Base-by-base conservation (phyloP, 2,329 filamentous ascomycete genomes). In the Geoglossum cookeanum region DNA sequence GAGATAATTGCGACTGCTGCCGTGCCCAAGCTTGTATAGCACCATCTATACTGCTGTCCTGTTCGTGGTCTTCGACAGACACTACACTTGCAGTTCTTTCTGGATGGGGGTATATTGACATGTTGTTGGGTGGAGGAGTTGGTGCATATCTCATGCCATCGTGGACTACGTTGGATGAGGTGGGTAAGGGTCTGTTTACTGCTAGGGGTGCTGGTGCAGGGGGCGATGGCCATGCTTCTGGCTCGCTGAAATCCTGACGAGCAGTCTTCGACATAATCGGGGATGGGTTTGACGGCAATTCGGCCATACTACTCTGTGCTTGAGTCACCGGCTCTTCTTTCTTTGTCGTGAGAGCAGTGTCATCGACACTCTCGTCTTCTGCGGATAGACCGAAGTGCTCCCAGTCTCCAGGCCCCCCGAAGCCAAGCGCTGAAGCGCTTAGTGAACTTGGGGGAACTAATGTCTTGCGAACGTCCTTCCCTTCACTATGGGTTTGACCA, bases 371-470 rank as follows among this genome's bases (percentile, higher is more conserved):
- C 29, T 48, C 54, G 35, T 56, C 54, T 27, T 56, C 54, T 29
- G 35, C 39, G 27, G 32, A 27, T 13, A 42, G 8, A 13, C 45
- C 54, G 35, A 57, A 57, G 27, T 51, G 55, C 30, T 57, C 55
- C 55, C 55, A 57, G 17, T 57, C 55, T 13, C 44, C 45, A 8
- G 55, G 55, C 15, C 42, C 55, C 29, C 55, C 55, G 39, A 57
- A 35, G 1, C 55, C 55, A 32, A 57, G 55, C 15, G 48, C 45
- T 15, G 55, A 57, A 17, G 55, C 55, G 13, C 55, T 35, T 17
- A 53, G 22, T 9, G 30, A 30, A 17, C 22, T 53, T 9, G 49
- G 22, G 4, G 49, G 22, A 5, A n/a, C 30, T 53, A 35, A n/a
- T 22, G 30, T 30, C 49, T 17, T 53, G 33, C 32, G 17, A 17